Conservation (phyloP, 352 stramenopile genomes). For the Phytophthora capsici region DNA sequence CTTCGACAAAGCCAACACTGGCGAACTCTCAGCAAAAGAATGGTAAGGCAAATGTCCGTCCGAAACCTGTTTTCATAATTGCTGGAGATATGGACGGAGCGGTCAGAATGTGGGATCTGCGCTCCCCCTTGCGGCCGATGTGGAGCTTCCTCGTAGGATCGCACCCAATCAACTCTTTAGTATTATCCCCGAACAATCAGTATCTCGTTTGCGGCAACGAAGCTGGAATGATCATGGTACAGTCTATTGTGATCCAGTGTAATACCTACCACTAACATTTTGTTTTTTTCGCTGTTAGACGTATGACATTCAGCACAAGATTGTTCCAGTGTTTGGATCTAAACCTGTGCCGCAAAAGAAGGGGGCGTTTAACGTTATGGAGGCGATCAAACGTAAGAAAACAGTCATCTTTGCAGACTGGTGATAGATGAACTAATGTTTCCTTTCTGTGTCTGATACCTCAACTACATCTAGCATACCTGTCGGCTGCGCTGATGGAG, state of each 20-base stretch:
- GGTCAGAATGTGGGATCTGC: constrained; percentile 72
- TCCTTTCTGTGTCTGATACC: background rate
- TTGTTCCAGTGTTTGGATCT: constrained; percentile 71
- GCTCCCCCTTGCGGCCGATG: constrained; percentile 52
- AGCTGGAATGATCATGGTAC: constrained; percentile 61
- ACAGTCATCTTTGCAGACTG: background rate
- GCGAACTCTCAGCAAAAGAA: background rate
- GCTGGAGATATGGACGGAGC: constrained; percentile 68
- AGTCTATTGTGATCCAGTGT: background rate
- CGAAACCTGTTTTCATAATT: constrained; percentile 41
- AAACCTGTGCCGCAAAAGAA: constrained; percentile 63
- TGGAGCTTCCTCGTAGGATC: constrained; percentile 65
- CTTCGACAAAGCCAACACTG: constrained; percentile 2
- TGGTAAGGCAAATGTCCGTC: constrained; percentile 15
- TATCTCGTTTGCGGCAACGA: constrained; percentile 70
- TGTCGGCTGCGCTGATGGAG: constrained; percentile 38
- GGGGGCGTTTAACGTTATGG: constrained; percentile 46
- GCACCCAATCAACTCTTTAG: constrained; percentile 55
- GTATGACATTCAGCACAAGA: constrained; percentile 68
- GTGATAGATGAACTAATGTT: constrained; percentile 9
- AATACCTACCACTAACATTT: background rate
- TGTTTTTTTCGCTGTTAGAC: constrained; percentile 37
- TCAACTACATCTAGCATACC: constrained; percentile 34
- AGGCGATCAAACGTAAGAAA: constrained; percentile 58
- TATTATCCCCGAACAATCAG: constrained; percentile 52